Conservation (phyloP, 2,329 filamentous ascomycete species). For the Sporothrix luriei region DNA sequence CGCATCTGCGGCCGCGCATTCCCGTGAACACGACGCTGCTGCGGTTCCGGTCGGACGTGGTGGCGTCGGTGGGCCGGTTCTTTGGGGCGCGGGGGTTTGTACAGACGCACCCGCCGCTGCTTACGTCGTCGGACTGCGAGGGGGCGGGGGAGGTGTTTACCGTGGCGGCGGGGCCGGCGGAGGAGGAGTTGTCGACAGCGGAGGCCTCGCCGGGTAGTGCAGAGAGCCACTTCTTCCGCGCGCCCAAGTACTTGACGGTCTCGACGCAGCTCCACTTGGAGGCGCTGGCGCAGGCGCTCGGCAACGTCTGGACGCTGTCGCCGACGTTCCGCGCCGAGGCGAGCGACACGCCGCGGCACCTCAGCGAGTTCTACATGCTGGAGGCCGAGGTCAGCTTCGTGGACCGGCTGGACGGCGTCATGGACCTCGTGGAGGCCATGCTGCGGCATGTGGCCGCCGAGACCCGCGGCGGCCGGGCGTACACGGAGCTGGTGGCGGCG, state of each 20-base stretch:
- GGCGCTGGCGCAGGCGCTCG: slow-evolving; percentile 82
- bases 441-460: slow-evolving; percentile 57
- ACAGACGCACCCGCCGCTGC: slow-evolving; percentile 88
- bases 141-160: slow-evolving; percentile 93
- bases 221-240: slow-evolving; percentile 70
- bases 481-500: slow-evolving; percentile 49
- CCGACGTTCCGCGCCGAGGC: slow-evolving; percentile 92
- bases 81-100: slow-evolving; percentile 72
- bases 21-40: slow-evolving; percentile 79
- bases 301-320: slow-evolving; percentile 90
- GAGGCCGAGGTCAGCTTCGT: slow-evolving; percentile 87
- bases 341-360: slow-evolving; percentile 88
- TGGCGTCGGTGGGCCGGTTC: slow-evolving; percentile 71
- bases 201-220: slow-evolving; percentile 38
- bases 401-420: slow-evolving; percentile 68
- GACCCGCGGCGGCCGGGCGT: slow-evolving; percentile 48
- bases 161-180: slow-evolving; percentile 49
- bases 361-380: slow-evolving; percentile 99
- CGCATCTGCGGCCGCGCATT: slow-evolving; percentile 81
- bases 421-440: slow-evolving; percentile 79
- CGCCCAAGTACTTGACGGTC: slow-evolving; percentile 92
- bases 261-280: slow-evolving; percentile 94
- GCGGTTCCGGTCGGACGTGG: slow-evolving; percentile 78
- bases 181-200: slow-evolving; percentile 38
- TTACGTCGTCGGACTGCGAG: slow-evolving; percentile 96